Evolutionary conservation across 768 basidiomycete species (phyloP).

Genomic region (Tulasnella sp.): DNA sequence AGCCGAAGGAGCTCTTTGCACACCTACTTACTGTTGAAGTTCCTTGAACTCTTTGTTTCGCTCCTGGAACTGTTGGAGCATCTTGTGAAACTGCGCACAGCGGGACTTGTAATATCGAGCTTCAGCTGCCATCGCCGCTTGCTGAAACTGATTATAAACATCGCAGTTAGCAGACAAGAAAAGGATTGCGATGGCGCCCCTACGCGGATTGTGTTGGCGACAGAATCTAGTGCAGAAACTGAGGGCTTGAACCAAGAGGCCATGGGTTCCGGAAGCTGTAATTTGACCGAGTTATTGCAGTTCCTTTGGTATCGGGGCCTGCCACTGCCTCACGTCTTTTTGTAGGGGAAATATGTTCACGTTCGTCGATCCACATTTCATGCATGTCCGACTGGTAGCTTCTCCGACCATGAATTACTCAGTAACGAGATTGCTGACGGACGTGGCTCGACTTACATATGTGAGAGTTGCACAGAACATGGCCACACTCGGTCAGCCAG

Average conservation of each 20-base stretch:
- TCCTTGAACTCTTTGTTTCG: conserved; percentile 39
- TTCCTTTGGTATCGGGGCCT: neutral
- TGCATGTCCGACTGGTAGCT: conserved; percentile 70
- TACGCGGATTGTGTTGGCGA: conserved; percentile 64
- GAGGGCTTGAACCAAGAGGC: conserved; percentile 69
- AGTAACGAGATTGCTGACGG: conserved; percentile 21
- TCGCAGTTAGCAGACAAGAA: neutral
- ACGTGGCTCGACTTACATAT: conserved; percentile 49
- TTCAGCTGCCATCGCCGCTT: conserved; percentile 62
- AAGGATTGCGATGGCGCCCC: neutral
- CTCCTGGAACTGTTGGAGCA: conserved; percentile 47
- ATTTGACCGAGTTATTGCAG: neutral
- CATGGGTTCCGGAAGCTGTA: conserved; percentile 73
- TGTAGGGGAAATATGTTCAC: conserved; percentile 69
- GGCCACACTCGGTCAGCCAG: conserved; percentile 85
- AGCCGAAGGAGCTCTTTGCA: no score
- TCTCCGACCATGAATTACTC: neutral
- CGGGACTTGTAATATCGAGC: conserved; percentile 55
- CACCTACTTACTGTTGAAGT: conserved; percentile 44
- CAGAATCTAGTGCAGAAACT: conserved; percentile 51
- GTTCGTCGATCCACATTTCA: conserved; percentile 53
- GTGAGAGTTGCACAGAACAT: conserved; percentile 78
- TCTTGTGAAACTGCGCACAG: conserved; percentile 46
- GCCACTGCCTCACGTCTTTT: conserved; percentile 46
- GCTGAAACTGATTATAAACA: conserved; percentile 54